Evolutionary conservation across 1,284 basidiomycete species (phyloP).

Genomic region (Cutaneotrichosporon spelunceum): DNA sequence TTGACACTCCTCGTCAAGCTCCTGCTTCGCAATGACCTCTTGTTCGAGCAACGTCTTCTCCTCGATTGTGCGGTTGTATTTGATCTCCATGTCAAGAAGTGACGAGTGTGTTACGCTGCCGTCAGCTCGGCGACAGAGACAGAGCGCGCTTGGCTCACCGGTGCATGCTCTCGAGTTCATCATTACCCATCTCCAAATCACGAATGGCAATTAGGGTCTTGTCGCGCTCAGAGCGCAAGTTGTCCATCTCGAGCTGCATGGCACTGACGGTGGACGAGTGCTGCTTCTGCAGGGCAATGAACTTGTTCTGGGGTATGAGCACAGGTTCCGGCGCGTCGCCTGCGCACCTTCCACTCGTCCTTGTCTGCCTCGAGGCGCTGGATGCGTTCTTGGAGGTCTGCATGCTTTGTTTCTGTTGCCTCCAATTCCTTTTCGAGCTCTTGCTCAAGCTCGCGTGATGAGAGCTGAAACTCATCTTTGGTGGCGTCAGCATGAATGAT

Average conservation of each 20-base stretch:
- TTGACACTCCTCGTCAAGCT: constrained; percentile 86
- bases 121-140: neutral
- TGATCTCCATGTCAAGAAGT: constrained; percentile 83
- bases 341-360: constrained; percentile 84
- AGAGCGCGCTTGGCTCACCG: constrained; percentile 51
- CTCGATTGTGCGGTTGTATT: constrained; percentile 86
- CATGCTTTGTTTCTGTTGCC: constrained; percentile 78
- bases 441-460: constrained; percentile 87
- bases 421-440: constrained; percentile 86
- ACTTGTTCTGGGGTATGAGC: constrained; percentile 63
- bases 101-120: constrained; percentile 76
- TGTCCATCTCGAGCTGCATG: constrained; percentile 71
- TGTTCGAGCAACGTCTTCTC: constrained; percentile 96
- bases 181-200: constrained; percentile 92
- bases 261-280: constrained; percentile 73
- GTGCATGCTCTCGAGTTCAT: constrained; percentile 88
- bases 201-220: constrained; percentile 73
- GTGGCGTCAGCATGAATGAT: neutral
- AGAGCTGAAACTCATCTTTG: constrained; percentile 78
- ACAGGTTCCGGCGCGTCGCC: neutral
- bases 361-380: constrained; percentile 71
- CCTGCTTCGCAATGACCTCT: constrained; percentile 87
- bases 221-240: constrained; percentile 71
- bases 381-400: constrained; percentile 72
- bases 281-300: constrained; percentile 79